These are phyloP conservation scores for Backusella parvicylindrica DNA, from an alignment of 192 early-diverging fungal species.

Conservation along the genomic window DNA sequence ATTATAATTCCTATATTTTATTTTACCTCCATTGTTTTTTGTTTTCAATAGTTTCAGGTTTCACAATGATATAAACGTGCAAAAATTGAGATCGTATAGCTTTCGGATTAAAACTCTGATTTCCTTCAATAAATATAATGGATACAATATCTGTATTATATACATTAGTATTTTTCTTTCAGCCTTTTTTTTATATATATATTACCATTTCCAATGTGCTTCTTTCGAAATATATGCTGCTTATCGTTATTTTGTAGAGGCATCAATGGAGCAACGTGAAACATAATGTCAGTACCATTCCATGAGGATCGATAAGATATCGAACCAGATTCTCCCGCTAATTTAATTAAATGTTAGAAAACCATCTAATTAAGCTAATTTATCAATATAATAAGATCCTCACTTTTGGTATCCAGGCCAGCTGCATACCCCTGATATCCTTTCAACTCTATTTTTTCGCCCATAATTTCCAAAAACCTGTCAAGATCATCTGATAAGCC, in stretches of 20 bases:
- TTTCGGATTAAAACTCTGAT: conserved; percentile 39
- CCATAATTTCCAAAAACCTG: conserved; percentile 65
- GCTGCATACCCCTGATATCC: conserved; percentile 77
- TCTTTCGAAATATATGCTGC: conserved; percentile 63
- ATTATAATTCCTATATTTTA: not conserved
- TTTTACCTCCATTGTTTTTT: conserved; percentile 34
- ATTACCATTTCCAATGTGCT: conserved; percentile 56
- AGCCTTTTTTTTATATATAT: not conserved
- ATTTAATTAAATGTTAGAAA: not conserved
- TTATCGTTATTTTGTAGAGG: conserved; percentile 60
- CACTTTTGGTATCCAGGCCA: conserved; percentile 69
- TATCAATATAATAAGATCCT: conserved; percentile 26
- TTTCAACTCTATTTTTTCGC: conserved; percentile 61
- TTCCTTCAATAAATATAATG: conserved; percentile 52
- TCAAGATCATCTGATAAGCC: conserved; percentile 50
- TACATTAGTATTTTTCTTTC: not conserved
- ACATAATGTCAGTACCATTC: conserved; percentile 80
- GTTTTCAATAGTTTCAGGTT: conserved; percentile 15
- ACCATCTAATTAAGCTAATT: not conserved
- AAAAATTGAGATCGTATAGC: conserved; percentile 52
- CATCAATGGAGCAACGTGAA: conserved; percentile 73
- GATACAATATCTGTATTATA: conserved; percentile 50
- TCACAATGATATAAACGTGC: conserved; percentile 51
- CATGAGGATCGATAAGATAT: conserved; percentile 72
- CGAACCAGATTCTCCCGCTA: conserved; percentile 65